Base-by-base conservation (phyloP, 345 rosid species). In the Eucalyptus melliodora region DNA sequence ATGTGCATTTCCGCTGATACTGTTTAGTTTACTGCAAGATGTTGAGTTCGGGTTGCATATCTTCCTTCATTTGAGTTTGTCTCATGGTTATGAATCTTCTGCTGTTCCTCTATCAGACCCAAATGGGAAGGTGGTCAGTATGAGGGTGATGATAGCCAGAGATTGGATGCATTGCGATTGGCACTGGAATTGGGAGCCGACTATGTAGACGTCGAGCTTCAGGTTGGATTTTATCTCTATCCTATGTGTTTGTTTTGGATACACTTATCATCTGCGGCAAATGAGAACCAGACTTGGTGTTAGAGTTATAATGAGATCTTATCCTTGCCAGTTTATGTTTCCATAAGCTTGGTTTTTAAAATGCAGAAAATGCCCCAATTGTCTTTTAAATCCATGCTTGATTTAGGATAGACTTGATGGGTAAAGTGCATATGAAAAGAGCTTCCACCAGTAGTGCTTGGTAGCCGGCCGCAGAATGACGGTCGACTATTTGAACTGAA, bases 121-220 rank as follows among this genome's bases (percentile, higher is more conserved):
- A 92, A 90, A 88, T 94, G 95, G 96, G 97, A 95, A 91, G 97
- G 97, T 14, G 96, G 97, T 30, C 91, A 90, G 89, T 94, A 94
- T 86, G 95, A 91, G 88, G 97, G 96, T 47, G 93, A 94, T 87
- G 95, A 95, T 67, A 89, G 89, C 86, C 89, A 50, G 90, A 88
- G 97, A 80, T 90, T 53, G 51, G 94, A 93, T 30, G 93, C 93
- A 45, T 88, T 95, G 17, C 93, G 89, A 50, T 88, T 94, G 21
- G 97, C 96, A 34, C 44, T 92, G 90, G 95, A 94, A 89, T 88
- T 93, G 87, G 96, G 95, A 90, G 94, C 97, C 16, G 93, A 92
- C 90, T 95, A 92, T 62, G 50, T 95, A 56, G 97, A 95, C 88
- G 92, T 95, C 16, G 97, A 95, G 91, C 94, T 94, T 59, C 91